Base-by-base conservation (phyloP, 306 rosid species). In the Cicer cuneatum region DNA sequence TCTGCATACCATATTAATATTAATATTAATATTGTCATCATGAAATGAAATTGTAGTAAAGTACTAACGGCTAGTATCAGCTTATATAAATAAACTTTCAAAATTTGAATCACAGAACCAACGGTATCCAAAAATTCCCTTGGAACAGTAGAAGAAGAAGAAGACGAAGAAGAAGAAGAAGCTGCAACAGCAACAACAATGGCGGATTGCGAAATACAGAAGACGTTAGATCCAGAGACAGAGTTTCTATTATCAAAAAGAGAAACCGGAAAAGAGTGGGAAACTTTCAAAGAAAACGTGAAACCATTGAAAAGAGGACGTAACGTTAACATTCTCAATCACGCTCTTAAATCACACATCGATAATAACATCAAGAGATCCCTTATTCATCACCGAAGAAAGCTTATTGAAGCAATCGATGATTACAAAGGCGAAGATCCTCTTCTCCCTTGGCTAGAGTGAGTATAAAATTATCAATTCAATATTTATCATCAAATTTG, bases 231-330 rank as follows among this genome's bases (percentile, higher is more conserved):
- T 43, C 90, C 96, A 43, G 98, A 93, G 81, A 84, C 91, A 1
- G 94, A 89, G 83, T 93, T 91, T 75, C 85, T 93, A 13, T 72
- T 73, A 40, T 88, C 96, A 5, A 87, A 88, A 76, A 80, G 84
- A 48, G 78, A 76, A 74, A 89, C 84, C 3, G 91, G 97, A 19
- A 86, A 83, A 81, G 96, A 93, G 76, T 93, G 98, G 98, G 98
- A 93, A 43, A 86, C 65, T 38, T 93, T 83, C 87, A 93, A 93
- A 61, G 98, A 93, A 85, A 93, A 93, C 74, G 97, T 93, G 2
- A 87, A 89, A 85, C 98, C 98, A 2, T 73, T 93, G 74, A 93
- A 93, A 80, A 77, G 98, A 49, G 98, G 98, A n/a, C 94, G 98
- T 33, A 91, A 91, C 10, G 78, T 93, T 12, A 75, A 74, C 18